Conservation (phyloP, 2,329 filamentous ascomycete genomes). For the Xylaria sp. region DNA sequence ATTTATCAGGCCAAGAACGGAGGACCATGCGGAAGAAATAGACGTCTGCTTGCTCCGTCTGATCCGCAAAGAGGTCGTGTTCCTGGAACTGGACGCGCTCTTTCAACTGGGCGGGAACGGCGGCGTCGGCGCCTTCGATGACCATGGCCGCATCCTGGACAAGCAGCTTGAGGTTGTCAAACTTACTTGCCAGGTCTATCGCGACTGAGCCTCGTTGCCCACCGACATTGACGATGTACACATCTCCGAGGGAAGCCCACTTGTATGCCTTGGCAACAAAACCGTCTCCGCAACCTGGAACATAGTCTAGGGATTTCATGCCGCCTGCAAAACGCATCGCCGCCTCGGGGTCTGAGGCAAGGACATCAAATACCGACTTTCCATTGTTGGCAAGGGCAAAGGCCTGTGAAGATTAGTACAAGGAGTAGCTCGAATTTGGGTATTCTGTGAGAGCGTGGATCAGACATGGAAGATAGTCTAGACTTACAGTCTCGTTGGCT, state of each 20-base stretch:
- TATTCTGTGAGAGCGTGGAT: constrained; percentile 1
- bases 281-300: constrained; percentile 23
- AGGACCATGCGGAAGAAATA: constrained; percentile 35
- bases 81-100: constrained; percentile 32
- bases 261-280: constrained; percentile 31
- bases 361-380: constrained; percentile 27
- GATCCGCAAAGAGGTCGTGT: constrained; percentile 33
- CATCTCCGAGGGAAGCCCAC: constrained; percentile 34
- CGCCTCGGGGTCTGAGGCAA: constrained; percentile 14
- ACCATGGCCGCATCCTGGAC: constrained; percentile 33
- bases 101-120: constrained; percentile 29
- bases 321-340: constrained; percentile 23
- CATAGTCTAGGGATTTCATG: constrained; percentile 19
- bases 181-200: constrained; percentile 31
- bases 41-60: constrained; percentile 33
- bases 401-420: constrained; percentile 29
- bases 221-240: constrained; percentile 31
- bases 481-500: constrained; percentile 31
- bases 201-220: constrained; percentile 30
- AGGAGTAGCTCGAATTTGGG: constrained; percentile 1
- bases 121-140: constrained; percentile 24
- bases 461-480: constrained; percentile 20
- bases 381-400: constrained; percentile 29
- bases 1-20: constrained; percentile 33
- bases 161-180: constrained; percentile 30